Base-by-base conservation (phyloP, 1,284 basidiomycete species). In the Ustilago hordei region DNA sequence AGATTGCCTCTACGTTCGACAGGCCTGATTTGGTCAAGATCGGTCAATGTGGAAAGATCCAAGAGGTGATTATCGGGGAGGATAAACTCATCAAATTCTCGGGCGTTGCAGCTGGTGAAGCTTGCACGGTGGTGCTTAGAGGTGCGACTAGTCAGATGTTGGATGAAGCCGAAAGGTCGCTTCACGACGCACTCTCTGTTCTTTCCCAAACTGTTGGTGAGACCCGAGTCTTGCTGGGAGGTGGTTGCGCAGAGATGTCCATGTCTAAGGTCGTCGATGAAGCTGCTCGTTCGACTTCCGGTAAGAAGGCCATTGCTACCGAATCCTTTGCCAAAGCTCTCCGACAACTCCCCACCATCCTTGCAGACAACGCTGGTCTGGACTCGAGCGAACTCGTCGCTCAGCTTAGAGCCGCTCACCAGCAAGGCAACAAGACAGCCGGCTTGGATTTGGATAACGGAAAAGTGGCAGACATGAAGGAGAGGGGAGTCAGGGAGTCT, bases 51-150 rank as follows among this genome's bases (percentile, higher is more conserved):
- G 95, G 98, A 74, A 86, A 94, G 70, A 98, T 99, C 73, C 95
- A 99, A 88, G 97, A 99, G 88, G 92, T 99, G 79, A 98, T 99
- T 90, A 98, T 99, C 80, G 97, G 97, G 45, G 97, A 99, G 88
- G 96, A 99, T 88, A 84, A 98, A 94, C 89, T 99, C 73, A 97
- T 98, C 89, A 98, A 98, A 88, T 99, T 99, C 89, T 98, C 95
- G 6, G 97, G 96, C 48, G 96, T 99, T 45, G 95, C 95, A 13
- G 95, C 96, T 34, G 96, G 96, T 32, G 92, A 98, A 87, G 97
- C 97, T n/a, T 99, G 97, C 87, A 99, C 97, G 0, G 95, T 99
- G 55, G 95, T 99, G 13, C 90, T 99, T 4, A 93, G 96, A 28
- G 97, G 97, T 28, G 97, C 95, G 9, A 99, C 97, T 34, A 92